Conservation (phyloP, 106 monocot genomes). For the Amphibolis antarctica region DNA sequence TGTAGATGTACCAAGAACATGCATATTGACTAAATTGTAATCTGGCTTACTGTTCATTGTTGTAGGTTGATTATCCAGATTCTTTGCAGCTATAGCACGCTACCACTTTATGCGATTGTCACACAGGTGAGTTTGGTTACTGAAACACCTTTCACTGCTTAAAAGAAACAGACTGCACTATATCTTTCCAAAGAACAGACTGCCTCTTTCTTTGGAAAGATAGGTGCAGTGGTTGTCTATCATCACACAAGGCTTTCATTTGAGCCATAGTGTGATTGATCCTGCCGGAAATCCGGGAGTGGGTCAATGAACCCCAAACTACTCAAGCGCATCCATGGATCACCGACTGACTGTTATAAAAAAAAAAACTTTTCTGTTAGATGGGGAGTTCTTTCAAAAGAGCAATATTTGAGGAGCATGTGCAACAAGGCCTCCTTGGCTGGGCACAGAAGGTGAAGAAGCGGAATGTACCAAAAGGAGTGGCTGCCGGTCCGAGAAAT, state of each 20-base stretch:
- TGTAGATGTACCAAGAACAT: background rate
- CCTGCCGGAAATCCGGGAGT: no score
- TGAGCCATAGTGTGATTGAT: no score
- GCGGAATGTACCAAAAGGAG: conserved; percentile 7
- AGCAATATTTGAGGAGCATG: conserved; percentile 27
- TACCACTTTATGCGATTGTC: conserved; percentile 26
- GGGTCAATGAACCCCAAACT: no score
- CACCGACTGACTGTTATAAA: no score
- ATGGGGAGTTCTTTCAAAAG: conserved; percentile 35
- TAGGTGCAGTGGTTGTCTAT: no score
- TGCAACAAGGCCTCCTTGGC: conserved; percentile 20
- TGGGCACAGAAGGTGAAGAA: conserved; percentile 20
- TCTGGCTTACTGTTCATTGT: background rate
- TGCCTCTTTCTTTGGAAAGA: no score
- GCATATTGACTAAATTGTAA: background rate
- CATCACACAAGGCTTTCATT: no score
- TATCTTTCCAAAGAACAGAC: no score
- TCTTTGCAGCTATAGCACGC: conserved; percentile 21
- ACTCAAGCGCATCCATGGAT: no score
- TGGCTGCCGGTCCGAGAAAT: background rate
- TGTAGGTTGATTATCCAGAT: conserved; percentile 18
- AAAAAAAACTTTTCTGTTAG: background rate
- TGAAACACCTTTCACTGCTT: no score
- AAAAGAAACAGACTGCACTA: no score
- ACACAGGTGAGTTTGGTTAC: conserved; percentile 11